phyloP scores from a whole-genome alignment of 139 green algal genomes.

The Tetradesmus obliquus region DNA sequence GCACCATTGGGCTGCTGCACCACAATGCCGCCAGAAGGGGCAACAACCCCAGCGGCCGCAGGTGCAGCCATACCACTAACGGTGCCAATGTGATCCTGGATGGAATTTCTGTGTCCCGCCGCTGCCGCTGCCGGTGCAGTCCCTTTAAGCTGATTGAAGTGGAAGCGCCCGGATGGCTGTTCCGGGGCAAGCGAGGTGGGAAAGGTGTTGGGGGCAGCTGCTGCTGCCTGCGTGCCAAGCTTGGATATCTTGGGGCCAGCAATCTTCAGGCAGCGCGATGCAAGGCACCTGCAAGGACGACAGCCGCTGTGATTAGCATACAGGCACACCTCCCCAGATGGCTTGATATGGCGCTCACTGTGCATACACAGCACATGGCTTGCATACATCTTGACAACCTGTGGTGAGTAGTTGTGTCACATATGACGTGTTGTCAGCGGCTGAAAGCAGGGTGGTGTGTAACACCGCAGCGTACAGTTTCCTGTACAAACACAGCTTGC shows the following conservation, averaged over 20 bases:
- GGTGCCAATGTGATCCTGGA: background rate
- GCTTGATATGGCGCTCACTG: background rate
- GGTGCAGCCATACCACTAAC: background rate
- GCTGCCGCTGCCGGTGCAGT: background rate
- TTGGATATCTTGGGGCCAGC: background rate
- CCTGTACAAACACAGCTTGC: background rate
- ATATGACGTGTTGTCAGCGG: too few species aligned
- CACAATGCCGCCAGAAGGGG: background rate
- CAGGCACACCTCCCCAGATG: background rate
- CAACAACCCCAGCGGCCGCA: background rate
- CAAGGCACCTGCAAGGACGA: background rate
- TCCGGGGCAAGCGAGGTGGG: background rate
- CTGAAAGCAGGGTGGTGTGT: background rate
- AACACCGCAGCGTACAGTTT: background rate
- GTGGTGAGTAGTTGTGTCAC: too few species aligned
- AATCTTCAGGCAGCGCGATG: background rate
- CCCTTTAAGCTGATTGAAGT: too few species aligned
- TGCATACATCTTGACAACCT: too few species aligned
- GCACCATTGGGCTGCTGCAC: conserved; percentile 3
- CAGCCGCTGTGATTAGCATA: background rate
- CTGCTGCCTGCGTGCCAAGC: conserved; percentile 5
- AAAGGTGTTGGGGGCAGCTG: background rate
- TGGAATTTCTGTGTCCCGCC: background rate
- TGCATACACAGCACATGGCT: too few species aligned
- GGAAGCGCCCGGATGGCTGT: too few species aligned